These are phyloP conservation scores for Murraya koenigii DNA, from an alignment of 345 rosid species.

Conservation along the genomic window DNA sequence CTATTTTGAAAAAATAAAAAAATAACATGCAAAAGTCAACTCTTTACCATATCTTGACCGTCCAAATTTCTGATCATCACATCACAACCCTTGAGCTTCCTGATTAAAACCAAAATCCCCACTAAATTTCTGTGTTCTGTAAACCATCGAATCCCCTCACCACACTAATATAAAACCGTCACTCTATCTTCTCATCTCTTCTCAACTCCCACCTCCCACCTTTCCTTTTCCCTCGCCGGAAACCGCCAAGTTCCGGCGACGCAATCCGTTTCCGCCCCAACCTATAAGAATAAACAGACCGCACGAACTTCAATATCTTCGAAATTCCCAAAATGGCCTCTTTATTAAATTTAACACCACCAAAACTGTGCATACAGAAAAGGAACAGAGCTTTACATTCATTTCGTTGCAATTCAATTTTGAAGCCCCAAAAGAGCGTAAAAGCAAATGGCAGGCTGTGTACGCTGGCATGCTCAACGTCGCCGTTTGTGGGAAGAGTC, in stretches of 20 bases:
- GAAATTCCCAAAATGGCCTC: conserved; percentile 34
- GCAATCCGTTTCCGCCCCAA: neutral
- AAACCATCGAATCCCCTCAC: neutral
- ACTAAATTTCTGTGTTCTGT: neutral
- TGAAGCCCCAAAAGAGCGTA: neutral
- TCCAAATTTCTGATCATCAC: neutral
- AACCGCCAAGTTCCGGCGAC: conserved; percentile 26
- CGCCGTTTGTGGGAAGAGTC: conserved; percentile 69
- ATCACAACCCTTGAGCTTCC: neutral
- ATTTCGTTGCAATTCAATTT: conserved; percentile 5
- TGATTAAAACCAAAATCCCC: neutral
- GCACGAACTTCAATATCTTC: neutral
- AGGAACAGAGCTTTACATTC: conserved; percentile 10
- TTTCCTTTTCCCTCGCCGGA: conserved; percentile 23
- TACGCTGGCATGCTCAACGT: conserved; percentile 60
- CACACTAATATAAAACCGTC: neutral
- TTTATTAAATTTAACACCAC: conserved; percentile 22
- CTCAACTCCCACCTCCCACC: conserved; percentile 23
- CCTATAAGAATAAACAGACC: neutral
- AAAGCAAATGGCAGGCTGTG: conserved; percentile 23
- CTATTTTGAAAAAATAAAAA: neutral
- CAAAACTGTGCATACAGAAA: conserved; percentile 12
- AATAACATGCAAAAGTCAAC: too few species aligned
- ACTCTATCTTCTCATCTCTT: conserved; percentile 16
- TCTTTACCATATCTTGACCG: neutral